phyloP scores from a whole-genome alignment of 768 basidiomycete species.

The Xanthoconium stramineum region DNA sequence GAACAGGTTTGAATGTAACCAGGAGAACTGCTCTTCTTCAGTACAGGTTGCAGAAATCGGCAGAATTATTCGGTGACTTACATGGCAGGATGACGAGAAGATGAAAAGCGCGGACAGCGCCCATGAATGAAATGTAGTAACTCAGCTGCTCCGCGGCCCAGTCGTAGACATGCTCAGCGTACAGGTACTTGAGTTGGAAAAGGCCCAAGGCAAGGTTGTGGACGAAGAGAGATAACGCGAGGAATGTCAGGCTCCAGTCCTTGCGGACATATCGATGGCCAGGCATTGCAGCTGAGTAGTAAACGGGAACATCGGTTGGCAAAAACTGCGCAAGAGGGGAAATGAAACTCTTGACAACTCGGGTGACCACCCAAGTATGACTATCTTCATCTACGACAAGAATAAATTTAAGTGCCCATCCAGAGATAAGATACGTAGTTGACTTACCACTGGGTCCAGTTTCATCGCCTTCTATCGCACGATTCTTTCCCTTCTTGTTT shows the following conservation, averaged over 20 bases:
- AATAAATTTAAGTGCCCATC: not conserved
- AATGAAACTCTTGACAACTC: slow-evolving; percentile 45
- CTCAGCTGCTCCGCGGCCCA: slow-evolving; percentile 72
- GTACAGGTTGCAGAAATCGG: slow-evolving; percentile 32
- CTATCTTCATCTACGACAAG: not conserved
- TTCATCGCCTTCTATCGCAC: slow-evolving; percentile 16
- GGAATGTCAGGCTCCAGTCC: slow-evolving; percentile 73
- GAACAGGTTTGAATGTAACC: slow-evolving; percentile 52
- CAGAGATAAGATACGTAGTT: not conserved
- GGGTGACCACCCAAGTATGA: slow-evolving; percentile 9
- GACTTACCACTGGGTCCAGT: slow-evolving; percentile 9
- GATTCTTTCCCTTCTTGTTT: slow-evolving; percentile 31
- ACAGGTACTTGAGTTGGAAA: slow-evolving; percentile 74
- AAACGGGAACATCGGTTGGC: slow-evolving; percentile 47
- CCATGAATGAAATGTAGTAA: slow-evolving; percentile 71
- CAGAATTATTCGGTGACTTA: slow-evolving; percentile 33
- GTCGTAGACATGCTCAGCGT: slow-evolving; percentile 66
- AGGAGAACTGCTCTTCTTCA: slow-evolving; percentile 50
- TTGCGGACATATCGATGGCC: slow-evolving; percentile 53
- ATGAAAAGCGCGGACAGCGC: slow-evolving; percentile 60
- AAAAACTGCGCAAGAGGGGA: slow-evolving; percentile 68
- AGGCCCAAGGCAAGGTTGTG: slow-evolving; percentile 69
- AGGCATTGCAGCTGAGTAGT: slow-evolving; percentile 50
- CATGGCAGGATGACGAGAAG: slow-evolving; percentile 67
- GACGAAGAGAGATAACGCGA: slow-evolving; percentile 61